Conservation (phyloP, 768 basidiomycete species). For the Pleurotus sapidus region DNA sequence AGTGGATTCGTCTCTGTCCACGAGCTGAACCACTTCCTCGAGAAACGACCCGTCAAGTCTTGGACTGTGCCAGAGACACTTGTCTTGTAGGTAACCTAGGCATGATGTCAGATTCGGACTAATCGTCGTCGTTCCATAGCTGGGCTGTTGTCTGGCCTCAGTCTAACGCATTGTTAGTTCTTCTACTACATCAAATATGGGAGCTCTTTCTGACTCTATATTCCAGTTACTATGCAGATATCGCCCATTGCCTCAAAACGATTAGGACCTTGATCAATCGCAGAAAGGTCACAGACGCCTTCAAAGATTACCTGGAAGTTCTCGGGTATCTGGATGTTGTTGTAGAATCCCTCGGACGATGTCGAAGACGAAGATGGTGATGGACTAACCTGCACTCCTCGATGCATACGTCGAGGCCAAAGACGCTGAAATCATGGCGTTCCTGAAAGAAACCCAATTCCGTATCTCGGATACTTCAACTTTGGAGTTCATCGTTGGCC, state of each 20-base stretch:
- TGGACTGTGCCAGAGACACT: constrained; percentile 9
- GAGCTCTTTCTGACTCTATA: not conserved
- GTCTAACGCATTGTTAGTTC: not conserved
- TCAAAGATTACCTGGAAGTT: not conserved
- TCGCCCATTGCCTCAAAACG: not conserved
- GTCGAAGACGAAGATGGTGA: not conserved
- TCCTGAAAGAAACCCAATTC: not conserved
- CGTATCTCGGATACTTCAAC: constrained; percentile 4
- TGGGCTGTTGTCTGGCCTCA: constrained; percentile 6
- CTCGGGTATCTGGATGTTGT: not conserved
- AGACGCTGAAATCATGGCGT: not conserved
- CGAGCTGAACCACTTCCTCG: constrained; percentile 15
- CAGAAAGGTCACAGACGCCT: not conserved
- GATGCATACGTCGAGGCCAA: not conserved
- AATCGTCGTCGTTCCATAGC: not conserved
- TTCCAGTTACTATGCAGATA: constrained; percentile 6
- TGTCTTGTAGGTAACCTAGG: not conserved
- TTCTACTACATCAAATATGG: not conserved
- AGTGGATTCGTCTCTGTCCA: constrained; percentile 19
- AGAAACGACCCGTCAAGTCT: not conserved
- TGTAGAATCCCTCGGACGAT: not conserved
- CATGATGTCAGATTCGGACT: not conserved
- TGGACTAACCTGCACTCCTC: not conserved
- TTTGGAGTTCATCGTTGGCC: constrained; percentile 3
- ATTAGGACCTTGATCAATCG: not conserved